phyloP scores from a whole-genome alignment of 2,329 filamentous ascomycete genomes.

The Colletotrichum gigasporum region DNA sequence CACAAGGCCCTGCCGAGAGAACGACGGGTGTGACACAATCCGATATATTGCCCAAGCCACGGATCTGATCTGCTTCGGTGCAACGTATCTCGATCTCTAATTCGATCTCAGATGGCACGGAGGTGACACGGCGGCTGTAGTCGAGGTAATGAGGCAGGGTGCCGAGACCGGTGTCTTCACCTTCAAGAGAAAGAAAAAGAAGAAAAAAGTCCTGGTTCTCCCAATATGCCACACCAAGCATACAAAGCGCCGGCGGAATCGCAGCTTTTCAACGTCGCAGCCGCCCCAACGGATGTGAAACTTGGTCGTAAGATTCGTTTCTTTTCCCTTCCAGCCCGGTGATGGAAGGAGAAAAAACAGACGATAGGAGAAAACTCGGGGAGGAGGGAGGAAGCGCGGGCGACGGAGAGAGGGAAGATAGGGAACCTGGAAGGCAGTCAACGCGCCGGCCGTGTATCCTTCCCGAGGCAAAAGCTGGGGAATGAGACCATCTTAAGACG shows the following conservation, averaged over 20 bases:
- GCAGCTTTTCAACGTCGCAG: background rate
- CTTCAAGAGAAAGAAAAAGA: background rate
- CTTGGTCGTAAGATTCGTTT: slow-evolving; percentile 1
- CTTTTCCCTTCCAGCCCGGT: background rate
- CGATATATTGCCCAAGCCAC: background rate
- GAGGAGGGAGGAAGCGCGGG: background rate
- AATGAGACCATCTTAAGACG: slow-evolving; percentile 15
- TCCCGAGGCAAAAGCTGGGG: slow-evolving; percentile 23
- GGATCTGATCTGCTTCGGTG: background rate
- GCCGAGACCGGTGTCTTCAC: slow-evolving; percentile 21
- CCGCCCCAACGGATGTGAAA: background rate
- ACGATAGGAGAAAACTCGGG: slow-evolving; percentile 6
- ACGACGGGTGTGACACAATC: background rate
- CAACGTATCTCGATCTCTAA: background rate
- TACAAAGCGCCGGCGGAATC: background rate
- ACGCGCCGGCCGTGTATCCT: background rate
- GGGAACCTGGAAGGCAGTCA: background rate
- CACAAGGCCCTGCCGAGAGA: background rate
- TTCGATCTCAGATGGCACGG: no score
- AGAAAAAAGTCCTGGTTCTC: background rate
- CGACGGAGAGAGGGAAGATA: background rate
- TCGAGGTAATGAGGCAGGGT: background rate
- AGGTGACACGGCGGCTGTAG: slow-evolving; percentile 9
- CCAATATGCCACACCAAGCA: background rate
- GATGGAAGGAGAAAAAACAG: background rate